These are phyloP conservation scores for Pseudogymnoascus sp. DNA, from an alignment of 2,329 filamentous ascomycete species.

Conservation along the genomic window DNA sequence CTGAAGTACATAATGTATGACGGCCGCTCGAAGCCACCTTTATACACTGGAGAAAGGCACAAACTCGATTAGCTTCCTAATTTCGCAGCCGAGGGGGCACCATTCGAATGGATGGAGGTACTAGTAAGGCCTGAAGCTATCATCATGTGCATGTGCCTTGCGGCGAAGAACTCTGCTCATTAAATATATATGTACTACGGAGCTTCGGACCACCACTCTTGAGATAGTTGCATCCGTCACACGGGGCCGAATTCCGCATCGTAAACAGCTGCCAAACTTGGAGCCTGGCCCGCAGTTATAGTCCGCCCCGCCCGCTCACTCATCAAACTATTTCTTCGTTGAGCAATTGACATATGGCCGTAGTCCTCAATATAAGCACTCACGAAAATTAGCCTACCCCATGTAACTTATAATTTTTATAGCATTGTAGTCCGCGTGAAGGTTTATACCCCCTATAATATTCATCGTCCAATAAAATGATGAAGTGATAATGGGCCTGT, in stretches of 20 bases:
- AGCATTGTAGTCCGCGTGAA: neutral
- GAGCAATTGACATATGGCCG: neutral
- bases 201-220: neutral
- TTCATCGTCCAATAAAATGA: neutral
- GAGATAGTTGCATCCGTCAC: neutral
- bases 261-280: neutral
- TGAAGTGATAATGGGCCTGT: neutral
- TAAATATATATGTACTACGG: neutral
- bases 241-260: neutral
- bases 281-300: neutral
- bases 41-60: conserved; percentile 13
- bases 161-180: neutral
- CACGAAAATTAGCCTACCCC: neutral
- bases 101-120: neutral
- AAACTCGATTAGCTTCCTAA: neutral
- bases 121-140: neutral
- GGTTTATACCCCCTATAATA: neutral
- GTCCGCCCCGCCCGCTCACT: neutral
- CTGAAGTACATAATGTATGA: conserved; percentile 15
- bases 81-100: neutral
- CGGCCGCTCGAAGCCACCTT: conserved; percentile 14
- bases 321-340: neutral
- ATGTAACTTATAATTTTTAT: neutral
- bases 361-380: neutral
- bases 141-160: neutral